A percentile compares a stretch with the other conserved stretches of the same genome.
These are phyloP conservation scores for Talaromyces sp. DNA, from an alignment of 2,329 filamentous ascomycete species.

Conservation along the genomic window DNA sequence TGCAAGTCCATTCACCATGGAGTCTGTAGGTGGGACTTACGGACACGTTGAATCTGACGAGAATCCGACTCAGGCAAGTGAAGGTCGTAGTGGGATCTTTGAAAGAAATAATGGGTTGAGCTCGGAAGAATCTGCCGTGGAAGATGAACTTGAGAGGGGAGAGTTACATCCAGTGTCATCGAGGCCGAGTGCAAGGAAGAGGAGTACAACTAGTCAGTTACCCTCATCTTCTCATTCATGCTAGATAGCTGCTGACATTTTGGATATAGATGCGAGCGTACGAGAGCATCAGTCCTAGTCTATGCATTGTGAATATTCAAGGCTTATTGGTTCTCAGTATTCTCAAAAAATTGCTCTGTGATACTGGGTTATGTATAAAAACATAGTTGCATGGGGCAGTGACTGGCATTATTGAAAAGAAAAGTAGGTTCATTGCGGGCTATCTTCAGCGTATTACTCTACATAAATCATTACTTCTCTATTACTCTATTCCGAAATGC, in stretches of 20 bases:
- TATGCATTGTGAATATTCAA: neutral
- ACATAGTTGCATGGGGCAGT: neutral
- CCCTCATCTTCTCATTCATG: neutral
- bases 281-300: neutral
- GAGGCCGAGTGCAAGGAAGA: conserved; percentile 16
- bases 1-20: conserved; percentile 71
- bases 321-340: neutral
- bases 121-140: conserved; percentile 29
- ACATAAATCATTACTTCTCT: neutral
- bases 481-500: neutral
- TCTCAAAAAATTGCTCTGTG: neutral
- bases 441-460: neutral
- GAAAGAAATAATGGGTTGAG: conserved; percentile 19
- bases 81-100: conserved; percentile 5
- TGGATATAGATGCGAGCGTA: neutral
- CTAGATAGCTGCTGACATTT: neutral
- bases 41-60: conserved; percentile 38
- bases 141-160: conserved; percentile 42
- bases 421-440: neutral
- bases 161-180: conserved; percentile 35
- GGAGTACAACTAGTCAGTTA: conserved; percentile 15
- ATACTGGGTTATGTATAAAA: neutral
- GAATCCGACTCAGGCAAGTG: conserved; percentile 10
- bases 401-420: neutral
- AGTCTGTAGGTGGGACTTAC: conserved; percentile 66